Base-by-base conservation (phyloP, 1,284 basidiomycete genomes). In the Cystobasidium slooffiae region DNA sequence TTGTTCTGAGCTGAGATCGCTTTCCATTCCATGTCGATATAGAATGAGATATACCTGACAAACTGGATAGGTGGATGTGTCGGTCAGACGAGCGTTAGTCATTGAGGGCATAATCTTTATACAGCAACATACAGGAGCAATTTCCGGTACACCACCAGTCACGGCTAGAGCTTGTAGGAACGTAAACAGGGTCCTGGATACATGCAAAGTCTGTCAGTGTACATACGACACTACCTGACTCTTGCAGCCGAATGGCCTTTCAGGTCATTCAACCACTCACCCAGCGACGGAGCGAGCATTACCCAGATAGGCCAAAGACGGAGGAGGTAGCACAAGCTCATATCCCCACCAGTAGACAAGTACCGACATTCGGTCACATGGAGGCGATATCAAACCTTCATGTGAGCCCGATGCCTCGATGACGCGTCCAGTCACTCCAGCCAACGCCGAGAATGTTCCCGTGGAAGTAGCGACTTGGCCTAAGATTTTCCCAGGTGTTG, bases 291-390 rank as follows among this genome's bases (percentile, higher is more conserved):
- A 77, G 14, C 75, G 73, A 2, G 72, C 75, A 1, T 51, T 55
- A 2, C 69, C 58, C 16, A 80, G 70, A 18, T 66, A 55, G 0
- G 31, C 51, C 20, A 80, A 49, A 6, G 68, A 70, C 0, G 76
- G 61, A 0, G 77, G 75, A 1, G 79, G 79, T 8, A 80, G 52
- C 3, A 70, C 55, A 9, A 80, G 59, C 68, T 80, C 79, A 64
- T 75, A 80, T 4, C 79, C 79, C 79, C 79, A 80, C 78, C 56
- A 62, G 75, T 77, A 78, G 43, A 78, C 18, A 39, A 76, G 68
- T 1, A 79, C 44, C 9, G 58, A 72, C 10, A 78, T 55, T 0
- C 70, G 5, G 24, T 78, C 78, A 8, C 52, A 7, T 0, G 78
- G 77, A 20, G 74, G 74, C 1, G 22, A 49, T 14, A 76, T 22